Evolutionary conservation across 768 basidiomycete species (phyloP).

Genomic region (Suillus subalutaceus): DNA sequence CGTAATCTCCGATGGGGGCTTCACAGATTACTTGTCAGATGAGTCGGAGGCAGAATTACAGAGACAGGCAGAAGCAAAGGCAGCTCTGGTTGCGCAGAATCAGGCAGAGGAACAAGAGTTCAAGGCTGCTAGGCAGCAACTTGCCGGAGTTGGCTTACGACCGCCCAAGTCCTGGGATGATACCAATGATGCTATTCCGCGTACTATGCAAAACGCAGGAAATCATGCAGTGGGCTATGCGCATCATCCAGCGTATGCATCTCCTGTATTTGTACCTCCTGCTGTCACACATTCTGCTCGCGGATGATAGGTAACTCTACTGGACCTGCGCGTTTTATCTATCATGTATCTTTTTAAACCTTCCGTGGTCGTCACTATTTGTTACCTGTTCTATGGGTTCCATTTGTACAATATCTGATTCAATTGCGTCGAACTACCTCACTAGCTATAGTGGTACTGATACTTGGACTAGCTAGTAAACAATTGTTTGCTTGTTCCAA

Average conservation of each 20-base stretch:
- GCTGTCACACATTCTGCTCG: conserved; percentile 35
- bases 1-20: conserved; percentile 82
- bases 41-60: conserved; percentile 91
- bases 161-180: conserved; percentile 80
- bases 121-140: conserved; percentile 76
- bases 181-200: conserved; percentile 41
- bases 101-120: conserved; percentile 83
- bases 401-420: conserved; percentile 21
- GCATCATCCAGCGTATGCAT: conserved; percentile 30
- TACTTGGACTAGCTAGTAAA: conserved; percentile 6
- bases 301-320: conserved; percentile 19
- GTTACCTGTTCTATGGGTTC: conserved; percentile 17
- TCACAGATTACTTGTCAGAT: conserved; percentile 90
- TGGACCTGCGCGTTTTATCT: conserved; percentile 26
- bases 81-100: conserved; percentile 76
- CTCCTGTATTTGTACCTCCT: conserved; percentile 28
- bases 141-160: conserved; percentile 71
- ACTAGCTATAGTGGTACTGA: neutral
- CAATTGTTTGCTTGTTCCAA: conserved; percentile 2
- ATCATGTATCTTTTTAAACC: conserved; percentile 28
- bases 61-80: conserved; percentile 80
- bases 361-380: conserved; percentile 17
- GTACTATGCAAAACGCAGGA: conserved; percentile 16
- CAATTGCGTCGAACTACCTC: neutral
- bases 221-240: conserved; percentile 26